Conservation (phyloP, 2,329 filamentous ascomycete species). For the Huntiella abstrusa region DNA sequence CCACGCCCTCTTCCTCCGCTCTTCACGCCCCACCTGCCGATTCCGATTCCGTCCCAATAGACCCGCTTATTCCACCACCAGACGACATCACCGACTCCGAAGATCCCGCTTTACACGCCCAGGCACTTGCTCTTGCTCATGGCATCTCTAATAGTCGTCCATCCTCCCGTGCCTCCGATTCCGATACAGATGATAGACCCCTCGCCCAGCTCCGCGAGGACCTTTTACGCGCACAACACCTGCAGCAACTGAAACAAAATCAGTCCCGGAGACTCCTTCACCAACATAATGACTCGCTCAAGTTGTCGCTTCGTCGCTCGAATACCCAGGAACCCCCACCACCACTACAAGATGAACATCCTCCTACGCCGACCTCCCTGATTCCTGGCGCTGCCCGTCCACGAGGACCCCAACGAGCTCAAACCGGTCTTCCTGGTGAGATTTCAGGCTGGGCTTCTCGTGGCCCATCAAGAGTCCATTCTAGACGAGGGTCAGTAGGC, state of each 20-base stretch:
- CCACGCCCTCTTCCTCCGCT: not conserved
- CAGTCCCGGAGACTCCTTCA: not conserved
- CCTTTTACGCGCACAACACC: not conserved
- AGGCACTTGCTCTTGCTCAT: conserved; percentile 5
- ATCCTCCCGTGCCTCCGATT: not conserved
- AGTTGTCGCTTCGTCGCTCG: not conserved
- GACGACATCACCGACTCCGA: not conserved
- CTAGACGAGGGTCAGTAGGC: too few relatives aligned
- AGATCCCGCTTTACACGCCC: not conserved
- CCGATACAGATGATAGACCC: not conserved
- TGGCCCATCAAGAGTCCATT: too few relatives aligned
- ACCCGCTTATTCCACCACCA: too few relatives aligned
- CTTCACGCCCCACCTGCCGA: not conserved
- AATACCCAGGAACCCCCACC: too few relatives aligned
- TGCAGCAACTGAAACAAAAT: not conserved
- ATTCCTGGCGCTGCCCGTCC: too few relatives aligned
- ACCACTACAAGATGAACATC: too few relatives aligned
- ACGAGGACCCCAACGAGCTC: too few relatives aligned
- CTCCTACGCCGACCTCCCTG: too few relatives aligned
- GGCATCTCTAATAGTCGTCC: not conserved
- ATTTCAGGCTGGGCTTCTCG: too few relatives aligned
- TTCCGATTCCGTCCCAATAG: too few relatives aligned
- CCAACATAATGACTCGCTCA: not conserved
- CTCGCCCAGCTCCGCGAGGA: conserved; percentile 1
- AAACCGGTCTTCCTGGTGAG: too few relatives aligned